These are phyloP conservation scores for Gymnopilus junonius DNA, from an alignment of 768 basidiomycete genomes.

Conservation along the genomic window DNA sequence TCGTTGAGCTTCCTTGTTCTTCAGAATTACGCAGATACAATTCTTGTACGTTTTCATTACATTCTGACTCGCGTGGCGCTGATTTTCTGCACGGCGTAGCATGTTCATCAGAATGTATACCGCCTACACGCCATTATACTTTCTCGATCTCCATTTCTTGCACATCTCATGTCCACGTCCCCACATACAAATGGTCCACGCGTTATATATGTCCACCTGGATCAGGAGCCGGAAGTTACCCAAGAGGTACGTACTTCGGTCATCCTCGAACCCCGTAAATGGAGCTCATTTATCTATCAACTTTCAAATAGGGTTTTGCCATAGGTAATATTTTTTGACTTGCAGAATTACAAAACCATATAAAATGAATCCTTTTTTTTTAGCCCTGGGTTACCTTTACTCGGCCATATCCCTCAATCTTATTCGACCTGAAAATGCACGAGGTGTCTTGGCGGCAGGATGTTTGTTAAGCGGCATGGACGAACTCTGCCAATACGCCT, in stretches of 20 bases:
- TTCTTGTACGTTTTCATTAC: slow-evolving; percentile 57
- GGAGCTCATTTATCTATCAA: slow-evolving; percentile 13
- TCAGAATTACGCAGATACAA: slow-evolving; percentile 83
- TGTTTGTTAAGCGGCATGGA: slow-evolving; percentile 89
- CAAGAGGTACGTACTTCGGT: slow-evolving; percentile 65
- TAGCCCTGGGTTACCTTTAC: slow-evolving; percentile 82
- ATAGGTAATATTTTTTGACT: slow-evolving; percentile 52
- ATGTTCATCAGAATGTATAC: slow-evolving; percentile 76
- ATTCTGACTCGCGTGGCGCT: slow-evolving; percentile 5
- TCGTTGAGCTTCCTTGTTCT: slow-evolving; percentile 13
- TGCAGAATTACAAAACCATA: neutral
- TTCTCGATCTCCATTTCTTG: slow-evolving; percentile 86
- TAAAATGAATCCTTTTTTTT: slow-evolving; percentile 20
- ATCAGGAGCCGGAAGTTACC: slow-evolving; percentile 81
- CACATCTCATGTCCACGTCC: slow-evolving; percentile 85
- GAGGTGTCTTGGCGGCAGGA: slow-evolving; percentile 83
- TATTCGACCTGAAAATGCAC: slow-evolving; percentile 79
- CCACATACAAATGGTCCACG: slow-evolving; percentile 68
- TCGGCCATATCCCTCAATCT: slow-evolving; percentile 71
- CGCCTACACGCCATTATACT: slow-evolving; percentile 85
- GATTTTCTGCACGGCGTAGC: slow-evolving; percentile 42
- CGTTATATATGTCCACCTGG: slow-evolving; percentile 74
- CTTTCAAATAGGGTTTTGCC: slow-evolving; percentile 62
- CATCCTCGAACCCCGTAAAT: slow-evolving; percentile 10
- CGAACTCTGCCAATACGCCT: slow-evolving; percentile 79